Evolutionary conservation across 169 alveolate genomes (phyloP).

Genomic region (Cryptosporidium baileyi): DNA sequence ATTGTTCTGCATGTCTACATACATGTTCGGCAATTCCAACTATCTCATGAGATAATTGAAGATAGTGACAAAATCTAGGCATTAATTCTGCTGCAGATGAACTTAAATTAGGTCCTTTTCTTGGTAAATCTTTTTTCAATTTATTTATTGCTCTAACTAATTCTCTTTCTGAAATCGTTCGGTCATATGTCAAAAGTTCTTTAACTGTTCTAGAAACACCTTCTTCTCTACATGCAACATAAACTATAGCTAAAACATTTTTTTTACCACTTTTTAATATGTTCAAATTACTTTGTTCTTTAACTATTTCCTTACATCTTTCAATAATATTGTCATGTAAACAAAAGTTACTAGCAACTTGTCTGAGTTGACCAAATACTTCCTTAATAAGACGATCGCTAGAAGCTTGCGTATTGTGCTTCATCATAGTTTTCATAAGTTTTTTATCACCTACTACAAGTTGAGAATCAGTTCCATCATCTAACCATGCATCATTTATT

Average conservation of each 20-base stretch:
- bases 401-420: slow-evolving; percentile 33
- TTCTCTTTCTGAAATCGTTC: slow-evolving; percentile 83
- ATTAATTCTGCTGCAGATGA: slow-evolving; percentile 81
- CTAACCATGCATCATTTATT: slow-evolving; percentile 86
- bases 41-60: slow-evolving; percentile 75
- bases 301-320: slow-evolving; percentile 82
- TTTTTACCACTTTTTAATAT: slow-evolving; percentile 75
- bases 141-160: slow-evolving; percentile 86
- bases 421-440: slow-evolving; percentile 50
- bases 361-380: slow-evolving; percentile 80
- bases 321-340: slow-evolving; percentile 84
- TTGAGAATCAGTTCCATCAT: slow-evolving; percentile 84
- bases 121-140: slow-evolving; percentile 82
- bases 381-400: slow-evolving; percentile 79
- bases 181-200: slow-evolving; percentile 82
- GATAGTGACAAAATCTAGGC: slow-evolving; percentile 78
- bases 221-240: slow-evolving; percentile 89
- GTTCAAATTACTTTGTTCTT: slow-evolving; percentile 77
- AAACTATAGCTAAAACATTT: slow-evolving; percentile 83
- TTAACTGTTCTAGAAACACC: slow-evolving; percentile 85
- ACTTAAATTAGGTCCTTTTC: slow-evolving; percentile 79
- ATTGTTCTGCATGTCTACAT: slow-evolving; percentile 77
- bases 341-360: slow-evolving; percentile 80
- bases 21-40: slow-evolving; percentile 79
- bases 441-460: slow-evolving; percentile 79